Evolutionary conservation across 2,329 filamentous ascomycete species (phyloP), one percentile per base, ranked within the genome.

Genomic region (Penicillium sp.): DNA sequence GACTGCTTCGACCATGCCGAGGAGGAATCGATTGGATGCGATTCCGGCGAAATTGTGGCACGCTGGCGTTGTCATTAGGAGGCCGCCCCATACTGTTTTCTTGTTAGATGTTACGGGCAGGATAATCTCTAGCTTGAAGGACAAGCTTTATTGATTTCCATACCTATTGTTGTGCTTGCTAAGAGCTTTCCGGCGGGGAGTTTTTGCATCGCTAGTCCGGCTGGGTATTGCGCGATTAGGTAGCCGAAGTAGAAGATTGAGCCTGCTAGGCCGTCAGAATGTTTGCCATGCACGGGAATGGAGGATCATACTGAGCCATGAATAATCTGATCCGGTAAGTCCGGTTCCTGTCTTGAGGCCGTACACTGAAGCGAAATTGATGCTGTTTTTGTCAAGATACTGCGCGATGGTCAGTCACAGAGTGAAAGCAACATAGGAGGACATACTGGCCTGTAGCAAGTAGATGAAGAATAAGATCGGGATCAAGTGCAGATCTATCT

Each of bases 391-490:
- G 66, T 86, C 84, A 73, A 86, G 44, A 20, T 68, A 68, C 63
- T 68, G 47, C 15, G 22, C 12, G 11, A n/a, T 26, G 15, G 29
- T 48, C 14, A 14, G 31, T 61, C 11, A n/a, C 14, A 61, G 31
- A 11, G 41, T n/a, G 2, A 31, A 26, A 1, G 11, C 8, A 18
- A 22, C 5, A 18, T 25, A 6, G 25, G 1, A 27, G n/a, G 3
- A 22, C 6, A 26, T 18, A 25, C 49, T 80, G 56, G 85, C 85
- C 66, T 85, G 82, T 56, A 86, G 67, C 71, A 81, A 80, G 64
- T 86, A 86, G 0, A 81, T 84, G 26, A 81, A 60, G 56, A 85
- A 84, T 6, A 86, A 69, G 6, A 86, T 67, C 1, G 83, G 82
- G 12, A 86, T 79, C 20, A 86, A 69, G 6, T 72, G 73, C 53